These are phyloP conservation scores for Apodospora peruviana DNA, from an alignment of 495 filamentous ascomycete genomes.

Conservation along the genomic window DNA sequence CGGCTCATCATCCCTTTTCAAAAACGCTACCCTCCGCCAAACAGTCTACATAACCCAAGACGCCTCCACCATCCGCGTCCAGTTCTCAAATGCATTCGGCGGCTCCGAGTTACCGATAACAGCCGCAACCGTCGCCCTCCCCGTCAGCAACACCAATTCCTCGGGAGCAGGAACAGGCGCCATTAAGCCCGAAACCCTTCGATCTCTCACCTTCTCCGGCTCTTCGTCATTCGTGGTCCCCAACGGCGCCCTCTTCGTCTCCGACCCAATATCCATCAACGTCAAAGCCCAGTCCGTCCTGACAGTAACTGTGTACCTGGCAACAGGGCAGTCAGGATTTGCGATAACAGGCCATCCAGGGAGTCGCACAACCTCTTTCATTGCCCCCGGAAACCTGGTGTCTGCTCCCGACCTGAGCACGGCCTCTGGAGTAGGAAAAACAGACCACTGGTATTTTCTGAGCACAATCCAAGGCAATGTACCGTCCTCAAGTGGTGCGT, in stretches of 20 bases:
- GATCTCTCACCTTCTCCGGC: conserved; percentile 47
- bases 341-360: conserved; percentile 57
- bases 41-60: conserved; percentile 50
- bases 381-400: conserved; percentile 44
- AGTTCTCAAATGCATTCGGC: conserved; percentile 59
- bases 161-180: conserved; percentile 29
- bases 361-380: conserved; percentile 50
- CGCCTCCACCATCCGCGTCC: conserved; percentile 41
- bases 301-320: conserved; percentile 50
- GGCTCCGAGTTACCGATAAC: conserved; percentile 49
- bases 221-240: conserved; percentile 39
- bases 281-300: conserved; percentile 39
- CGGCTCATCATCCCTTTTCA: conserved; percentile 18
- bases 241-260: conserved; percentile 50
- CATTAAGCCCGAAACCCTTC: conserved; percentile 37
- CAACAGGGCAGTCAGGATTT: conserved; percentile 43
- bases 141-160: conserved; percentile 29
- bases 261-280: conserved; percentile 51
- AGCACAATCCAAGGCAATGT: conserved; percentile 47
- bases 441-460: conserved; percentile 49
- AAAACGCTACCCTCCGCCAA: conserved; percentile 55
- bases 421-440: conserved; percentile 16
- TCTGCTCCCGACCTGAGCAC: conserved; percentile 25
- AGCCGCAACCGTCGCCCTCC: conserved; percentile 46
- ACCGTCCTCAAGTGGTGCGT: conserved; percentile 19